Evolutionary conservation across 2,329 filamentous ascomycete genomes (phyloP), one percentile per base, ranked within the genome.

Genomic region (Aspergillus phoenicis): DNA sequence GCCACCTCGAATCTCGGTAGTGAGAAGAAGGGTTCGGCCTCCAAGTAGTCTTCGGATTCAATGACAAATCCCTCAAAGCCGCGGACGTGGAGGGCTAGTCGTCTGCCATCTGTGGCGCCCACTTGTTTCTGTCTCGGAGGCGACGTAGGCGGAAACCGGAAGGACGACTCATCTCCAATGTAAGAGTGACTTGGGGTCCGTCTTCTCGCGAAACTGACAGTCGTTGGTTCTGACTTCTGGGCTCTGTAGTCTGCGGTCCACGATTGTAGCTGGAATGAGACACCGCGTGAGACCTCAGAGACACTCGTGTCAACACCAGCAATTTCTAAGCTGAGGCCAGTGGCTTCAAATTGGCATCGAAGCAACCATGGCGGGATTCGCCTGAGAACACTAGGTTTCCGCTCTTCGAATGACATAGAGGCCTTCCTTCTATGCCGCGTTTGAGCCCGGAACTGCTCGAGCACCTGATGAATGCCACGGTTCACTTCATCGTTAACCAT

Each of bases 401-500:
- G 81, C 36, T 81, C 75, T 8, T 80, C 80, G 59, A 79, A 83
- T n/a, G 80, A 79, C 41, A 74, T 74, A 4, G 74, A 75, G 39
- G 84, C 80, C 72, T 85, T 89, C 61, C 87, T 85, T 3, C 67
- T 70, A 4, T 87, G 85, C 64, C 89, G 84, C 8, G 90, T 84
- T 62, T 91, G 87, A 30, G 86, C 87, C 48, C 89, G 87, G 56
- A 97, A 83, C 71, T 98, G 93, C 45, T 88, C 87, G 13, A 97
- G 87, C 64, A 99, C 97, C 73, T 98, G 92, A 24, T 91, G 91
- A 33, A 99, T 83, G 22, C 95, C 96, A 70, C 96, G 90, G 57
- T 89, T 95, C 61, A 99, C 97, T 72, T 99, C 95, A 5, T 91
- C 89, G 22, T 94, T 88, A 8, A 97, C 89, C 82, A 99, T 89